phyloP scores from a whole-genome alignment of 371 early-diverging fungal species.

The Funneliformis caledonium region DNA sequence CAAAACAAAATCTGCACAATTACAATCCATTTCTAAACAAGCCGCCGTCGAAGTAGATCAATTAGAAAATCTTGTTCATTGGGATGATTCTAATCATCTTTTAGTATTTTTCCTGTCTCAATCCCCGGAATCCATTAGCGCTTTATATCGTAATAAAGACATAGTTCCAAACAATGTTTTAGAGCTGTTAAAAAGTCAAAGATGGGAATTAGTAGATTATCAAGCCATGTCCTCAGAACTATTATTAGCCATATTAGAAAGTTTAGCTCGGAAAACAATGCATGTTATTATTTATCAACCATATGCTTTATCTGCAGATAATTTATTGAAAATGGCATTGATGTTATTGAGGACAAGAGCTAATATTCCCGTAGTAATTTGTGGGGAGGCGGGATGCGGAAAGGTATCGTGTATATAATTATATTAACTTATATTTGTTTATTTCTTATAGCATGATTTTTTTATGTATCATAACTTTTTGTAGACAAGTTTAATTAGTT shows the following conservation, averaged over 20 bases:
- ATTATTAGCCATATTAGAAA: slow-evolving; percentile 18
- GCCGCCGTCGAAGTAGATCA: too few species aligned
- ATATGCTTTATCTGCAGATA: slow-evolving; percentile 35
- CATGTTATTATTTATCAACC: background rate
- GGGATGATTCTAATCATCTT: slow-evolving; percentile 35
- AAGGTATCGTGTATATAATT: background rate
- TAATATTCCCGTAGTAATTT: slow-evolving; percentile 32
- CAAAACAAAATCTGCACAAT: slow-evolving; percentile 21
- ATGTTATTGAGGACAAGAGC: slow-evolving; percentile 35
- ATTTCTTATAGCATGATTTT: too few species aligned
- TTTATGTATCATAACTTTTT: too few species aligned
- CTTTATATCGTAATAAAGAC: slow-evolving; percentile 27
- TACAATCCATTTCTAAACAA: background rate
- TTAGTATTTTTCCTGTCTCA: slow-evolving; percentile 32
- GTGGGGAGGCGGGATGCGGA: slow-evolving; percentile 38
- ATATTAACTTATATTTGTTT: too few species aligned
- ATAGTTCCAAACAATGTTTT: slow-evolving; percentile 24
- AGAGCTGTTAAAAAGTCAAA: slow-evolving; percentile 3
- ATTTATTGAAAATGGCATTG: slow-evolving; percentile 38
- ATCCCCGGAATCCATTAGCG: slow-evolving; percentile 34
- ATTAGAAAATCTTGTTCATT: background rate
- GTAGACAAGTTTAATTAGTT: slow-evolving; percentile 32
- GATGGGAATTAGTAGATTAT: slow-evolving; percentile 26
- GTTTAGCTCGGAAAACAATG: slow-evolving; percentile 25
- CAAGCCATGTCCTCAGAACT: background rate